These are phyloP conservation scores for Ilex asprella DNA, from an alignment of 257 asterid genomes.

Conservation along the genomic window DNA sequence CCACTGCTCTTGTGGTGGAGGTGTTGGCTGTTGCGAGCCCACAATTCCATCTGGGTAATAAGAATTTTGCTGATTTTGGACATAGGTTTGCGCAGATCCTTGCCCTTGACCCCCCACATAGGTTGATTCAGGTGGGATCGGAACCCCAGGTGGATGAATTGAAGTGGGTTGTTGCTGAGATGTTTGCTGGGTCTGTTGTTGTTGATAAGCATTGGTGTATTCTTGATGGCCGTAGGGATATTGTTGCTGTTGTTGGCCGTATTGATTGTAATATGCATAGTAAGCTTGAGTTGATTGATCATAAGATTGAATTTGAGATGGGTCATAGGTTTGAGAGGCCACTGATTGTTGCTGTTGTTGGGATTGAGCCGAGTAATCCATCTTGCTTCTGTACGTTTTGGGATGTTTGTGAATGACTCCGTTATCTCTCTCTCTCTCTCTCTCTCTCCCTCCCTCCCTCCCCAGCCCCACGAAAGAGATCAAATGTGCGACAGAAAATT, in stretches of 20 bases:
- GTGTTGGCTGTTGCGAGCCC: slow-evolving; percentile 2
- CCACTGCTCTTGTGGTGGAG: too few relatives aligned
- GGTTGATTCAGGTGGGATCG: slow-evolving; percentile 19
- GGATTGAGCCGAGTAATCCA: slow-evolving; percentile 24
- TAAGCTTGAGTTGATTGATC: slow-evolving; percentile 18
- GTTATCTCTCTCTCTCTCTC: too few relatives aligned
- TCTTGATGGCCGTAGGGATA: slow-evolving; percentile 13
- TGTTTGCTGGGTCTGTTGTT: slow-evolving; percentile 14
- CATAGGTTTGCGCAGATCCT: too few relatives aligned
- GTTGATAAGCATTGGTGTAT: slow-evolving; percentile 19
- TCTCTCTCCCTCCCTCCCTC: too few relatives aligned
- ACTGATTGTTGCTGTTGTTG: slow-evolving; percentile 8
- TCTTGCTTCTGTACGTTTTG: not conserved
- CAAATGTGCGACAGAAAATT: too few relatives aligned
- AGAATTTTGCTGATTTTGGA: slow-evolving; percentile 1
- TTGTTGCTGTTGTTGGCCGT: slow-evolving; percentile 32
- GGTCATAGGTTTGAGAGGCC: slow-evolving; percentile 13
- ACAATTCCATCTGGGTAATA: slow-evolving; percentile 11
- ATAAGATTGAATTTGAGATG: slow-evolving; percentile 20
- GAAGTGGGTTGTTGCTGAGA: slow-evolving; percentile 26
- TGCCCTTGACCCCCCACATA: too few relatives aligned
- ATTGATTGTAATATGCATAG: slow-evolving; percentile 23
- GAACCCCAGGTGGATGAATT: slow-evolving; percentile 47
- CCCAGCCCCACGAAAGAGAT: too few relatives aligned
- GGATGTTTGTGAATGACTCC: not conserved